Conservation (phyloP, 2,329 filamentous ascomycete genomes). For the Polychaeton citri region DNA sequence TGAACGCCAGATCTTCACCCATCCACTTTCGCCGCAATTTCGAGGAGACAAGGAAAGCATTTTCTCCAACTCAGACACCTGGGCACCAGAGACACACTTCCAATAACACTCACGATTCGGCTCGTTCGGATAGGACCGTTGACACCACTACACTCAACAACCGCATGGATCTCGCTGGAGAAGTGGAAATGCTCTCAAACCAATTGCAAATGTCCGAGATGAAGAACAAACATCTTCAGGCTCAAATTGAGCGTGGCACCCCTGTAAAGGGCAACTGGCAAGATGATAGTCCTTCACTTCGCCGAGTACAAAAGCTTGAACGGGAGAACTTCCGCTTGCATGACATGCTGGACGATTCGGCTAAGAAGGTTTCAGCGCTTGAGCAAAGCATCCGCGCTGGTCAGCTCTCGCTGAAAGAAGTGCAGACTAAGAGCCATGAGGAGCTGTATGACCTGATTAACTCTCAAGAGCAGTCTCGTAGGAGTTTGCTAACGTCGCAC, state of each 20-base stretch:
- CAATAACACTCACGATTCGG: constrained; percentile 60
- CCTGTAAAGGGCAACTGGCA: constrained; percentile 48
- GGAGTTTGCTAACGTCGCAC: constrained; percentile 68
- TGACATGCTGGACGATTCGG: constrained; percentile 86
- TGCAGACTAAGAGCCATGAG: constrained; percentile 87
- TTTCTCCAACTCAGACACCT: constrained; percentile 64
- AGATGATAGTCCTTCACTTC: constrained; percentile 65
- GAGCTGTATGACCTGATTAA: constrained; percentile 87
- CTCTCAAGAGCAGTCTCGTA: constrained; percentile 79
- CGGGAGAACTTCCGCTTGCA: constrained; percentile 83
- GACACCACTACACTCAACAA: constrained; percentile 77
- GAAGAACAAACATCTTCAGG: constrained; percentile 87
- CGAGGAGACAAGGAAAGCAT: constrained; percentile 47
- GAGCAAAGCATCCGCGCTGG: constrained; percentile 79
- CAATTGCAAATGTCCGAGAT: constrained; percentile 88
- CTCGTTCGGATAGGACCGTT: constrained; percentile 69
- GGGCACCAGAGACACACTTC: constrained; percentile 53
- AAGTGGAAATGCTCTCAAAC: constrained; percentile 85
- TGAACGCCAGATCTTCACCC: constrained; percentile 58
- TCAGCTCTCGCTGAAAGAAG: constrained; percentile 75
- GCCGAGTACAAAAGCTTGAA: constrained; percentile 81
- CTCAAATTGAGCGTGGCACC: constrained; percentile 61
- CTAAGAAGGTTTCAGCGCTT: constrained; percentile 78
- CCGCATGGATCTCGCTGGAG: constrained; percentile 78
- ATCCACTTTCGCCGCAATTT: constrained; percentile 52